Percentiles rank a stretch among this genome's conserved stretches.
Conservation (phyloP, 306 rosid species). For the Sphenostylis stenocarpa region DNA sequence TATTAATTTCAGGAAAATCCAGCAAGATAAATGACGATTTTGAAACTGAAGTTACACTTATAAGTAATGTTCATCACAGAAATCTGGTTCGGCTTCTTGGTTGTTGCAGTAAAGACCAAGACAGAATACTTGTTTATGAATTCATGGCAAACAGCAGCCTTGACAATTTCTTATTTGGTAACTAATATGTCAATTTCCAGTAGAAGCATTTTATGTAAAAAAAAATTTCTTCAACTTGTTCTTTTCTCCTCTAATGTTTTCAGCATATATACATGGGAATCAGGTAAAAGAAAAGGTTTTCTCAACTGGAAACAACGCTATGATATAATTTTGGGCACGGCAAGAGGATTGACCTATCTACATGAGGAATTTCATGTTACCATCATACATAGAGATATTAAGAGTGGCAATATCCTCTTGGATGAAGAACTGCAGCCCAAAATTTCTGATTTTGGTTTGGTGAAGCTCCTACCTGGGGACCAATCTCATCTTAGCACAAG, state of each 20-base stretch:
- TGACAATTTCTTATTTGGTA: conserved; percentile 70
- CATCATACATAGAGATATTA: conserved; percentile 57
- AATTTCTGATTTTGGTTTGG: conserved; percentile 75
- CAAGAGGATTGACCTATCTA: conserved; percentile 62
- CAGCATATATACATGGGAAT: neutral
- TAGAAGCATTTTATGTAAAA: neutral
- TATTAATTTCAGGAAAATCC: conserved; percentile 45
- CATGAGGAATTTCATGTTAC: conserved; percentile 68
- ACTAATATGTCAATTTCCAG: neutral
- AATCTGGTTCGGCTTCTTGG: neutral
- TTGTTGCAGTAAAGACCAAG: conserved; percentile 42
- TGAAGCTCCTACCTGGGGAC: conserved; percentile 36
- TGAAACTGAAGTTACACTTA: conserved; percentile 67
- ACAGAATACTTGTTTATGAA: conserved; percentile 64
- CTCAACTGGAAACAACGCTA: conserved; percentile 62
- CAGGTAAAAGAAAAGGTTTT: conserved; percentile 51
- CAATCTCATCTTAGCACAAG: conserved; percentile 28
- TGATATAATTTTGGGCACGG: conserved; percentile 60
- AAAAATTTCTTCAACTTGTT: too few relatives aligned
- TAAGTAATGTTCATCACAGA: conserved; percentile 32
- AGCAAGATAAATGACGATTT: conserved; percentile 48
- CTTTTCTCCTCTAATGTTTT: neutral
- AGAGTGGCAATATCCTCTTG: conserved; percentile 61
- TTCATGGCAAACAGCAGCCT: conserved; percentile 69
- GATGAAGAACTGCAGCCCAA: conserved; percentile 55